A percentile compares a stretch with the other conserved stretches of the same genome.
Evolutionary conservation across 345 rosid species (phyloP).

Genomic region (Dipteronia sinensis): DNA sequence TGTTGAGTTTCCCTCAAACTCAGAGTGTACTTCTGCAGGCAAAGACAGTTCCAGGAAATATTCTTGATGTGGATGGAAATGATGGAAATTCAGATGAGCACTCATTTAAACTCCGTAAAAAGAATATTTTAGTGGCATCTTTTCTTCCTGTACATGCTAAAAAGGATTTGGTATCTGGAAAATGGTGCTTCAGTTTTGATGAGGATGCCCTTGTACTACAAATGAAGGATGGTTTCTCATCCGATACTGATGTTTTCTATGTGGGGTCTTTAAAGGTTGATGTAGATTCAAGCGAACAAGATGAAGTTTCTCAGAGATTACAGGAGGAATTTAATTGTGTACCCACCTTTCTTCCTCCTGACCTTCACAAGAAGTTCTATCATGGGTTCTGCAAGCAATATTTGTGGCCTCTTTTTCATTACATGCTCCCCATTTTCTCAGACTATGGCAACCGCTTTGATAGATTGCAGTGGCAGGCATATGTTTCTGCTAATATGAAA

Average conservation of each 20-base stretch:
- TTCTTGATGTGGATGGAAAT: slow-evolving; percentile 46
- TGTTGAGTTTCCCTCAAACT: slow-evolving; percentile 52
- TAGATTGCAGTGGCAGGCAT: slow-evolving; percentile 45
- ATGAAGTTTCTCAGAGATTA: slow-evolving; percentile 42
- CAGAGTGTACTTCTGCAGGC: slow-evolving; percentile 55
- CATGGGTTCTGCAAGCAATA: slow-evolving; percentile 52
- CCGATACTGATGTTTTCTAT: slow-evolving; percentile 41
- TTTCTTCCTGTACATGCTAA: slow-evolving; percentile 47
- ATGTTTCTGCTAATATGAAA: slow-evolving; percentile 52
- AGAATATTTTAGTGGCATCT: slow-evolving; percentile 43
- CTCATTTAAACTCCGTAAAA: slow-evolving; percentile 25
- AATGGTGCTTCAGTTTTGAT: slow-evolving; percentile 39
- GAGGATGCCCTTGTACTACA: slow-evolving; percentile 44
- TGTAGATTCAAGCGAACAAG: slow-evolving; percentile 45
- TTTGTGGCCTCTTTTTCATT: slow-evolving; percentile 55
- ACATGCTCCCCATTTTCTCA: slow-evolving; percentile 52
- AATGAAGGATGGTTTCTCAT: slow-evolving; percentile 44
- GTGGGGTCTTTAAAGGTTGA: slow-evolving; percentile 47
- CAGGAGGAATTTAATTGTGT: slow-evolving; percentile 47
- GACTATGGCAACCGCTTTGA: slow-evolving; percentile 49
- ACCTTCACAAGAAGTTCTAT: slow-evolving; percentile 44
- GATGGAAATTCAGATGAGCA: slow-evolving; percentile 31
- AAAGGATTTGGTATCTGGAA: slow-evolving; percentile 39
- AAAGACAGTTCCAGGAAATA: slow-evolving; percentile 60
- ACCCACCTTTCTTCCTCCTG: slow-evolving; percentile 49